phyloP scores from a whole-genome alignment of 2,329 filamentous ascomycete genomes.

The Dothidotthia symphoricarpi region DNA sequence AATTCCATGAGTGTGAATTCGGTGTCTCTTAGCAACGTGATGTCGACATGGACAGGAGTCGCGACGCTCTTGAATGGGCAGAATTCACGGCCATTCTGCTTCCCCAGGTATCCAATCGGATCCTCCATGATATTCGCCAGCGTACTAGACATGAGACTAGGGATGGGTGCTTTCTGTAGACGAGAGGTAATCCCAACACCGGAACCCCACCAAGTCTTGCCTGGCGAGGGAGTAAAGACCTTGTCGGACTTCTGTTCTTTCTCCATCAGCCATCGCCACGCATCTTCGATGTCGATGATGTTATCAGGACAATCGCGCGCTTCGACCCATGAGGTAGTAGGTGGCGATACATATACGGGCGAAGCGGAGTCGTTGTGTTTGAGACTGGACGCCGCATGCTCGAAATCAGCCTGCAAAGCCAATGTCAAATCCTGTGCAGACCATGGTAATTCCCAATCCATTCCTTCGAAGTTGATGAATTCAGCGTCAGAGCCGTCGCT shows the following conservation, averaged over 20 bases:
- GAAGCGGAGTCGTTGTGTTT: too few relatives aligned
- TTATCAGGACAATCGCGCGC: slow-evolving; percentile 13
- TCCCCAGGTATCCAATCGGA: slow-evolving; percentile 2
- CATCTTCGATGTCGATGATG: slow-evolving; percentile 17
- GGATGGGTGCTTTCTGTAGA: slow-evolving; percentile 11
- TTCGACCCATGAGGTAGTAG: slow-evolving; percentile 3
- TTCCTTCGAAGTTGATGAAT: slow-evolving; percentile 16
- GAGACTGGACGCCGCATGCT: too few relatives aligned
- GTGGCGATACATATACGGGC: too few relatives aligned
- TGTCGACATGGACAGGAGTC: slow-evolving; percentile 10
- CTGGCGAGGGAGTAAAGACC: slow-evolving; percentile 2
- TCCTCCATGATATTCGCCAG: neutral
- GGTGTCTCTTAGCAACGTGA: slow-evolving; percentile 10
- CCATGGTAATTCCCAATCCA: slow-evolving; percentile 14
- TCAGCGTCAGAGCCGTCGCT: slow-evolving; percentile 18
- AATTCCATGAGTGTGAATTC: slow-evolving; percentile 20
- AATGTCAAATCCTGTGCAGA: neutral
- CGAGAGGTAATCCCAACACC: neutral
- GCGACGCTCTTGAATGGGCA: slow-evolving; percentile 18
- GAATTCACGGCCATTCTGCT: slow-evolving; percentile 6
- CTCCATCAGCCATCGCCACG: slow-evolving; percentile 14
- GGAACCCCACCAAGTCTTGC: slow-evolving; percentile 4
- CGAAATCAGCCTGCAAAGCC: too few relatives aligned
- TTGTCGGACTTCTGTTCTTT: slow-evolving; percentile 1
- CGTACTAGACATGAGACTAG: slow-evolving; percentile 9